Percentiles rank a stretch among this genome's conserved stretches.
Evolutionary conservation across 306 rosid genomes (phyloP).

Genomic region (Argentina anserina): DNA sequence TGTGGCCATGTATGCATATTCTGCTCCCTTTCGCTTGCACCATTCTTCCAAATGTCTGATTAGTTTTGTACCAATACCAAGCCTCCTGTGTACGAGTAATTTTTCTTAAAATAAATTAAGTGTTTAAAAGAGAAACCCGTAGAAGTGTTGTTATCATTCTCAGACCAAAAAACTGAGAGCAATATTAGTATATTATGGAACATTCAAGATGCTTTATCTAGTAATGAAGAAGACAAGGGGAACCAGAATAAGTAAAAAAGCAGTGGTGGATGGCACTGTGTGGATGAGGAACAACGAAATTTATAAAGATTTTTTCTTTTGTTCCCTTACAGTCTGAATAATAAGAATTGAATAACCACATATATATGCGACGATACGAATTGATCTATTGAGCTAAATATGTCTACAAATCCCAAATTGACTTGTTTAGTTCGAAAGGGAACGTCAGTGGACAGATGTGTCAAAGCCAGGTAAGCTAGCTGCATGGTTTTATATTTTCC

Average conservation of each 20-base stretch:
- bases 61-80: constrained; percentile 76
- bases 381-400: constrained; percentile 21
- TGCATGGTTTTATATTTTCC: constrained; percentile 40
- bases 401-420: neutral
- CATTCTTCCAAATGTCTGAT: constrained; percentile 65
- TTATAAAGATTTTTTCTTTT: too few relatives aligned
- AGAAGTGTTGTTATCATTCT: too few relatives aligned
- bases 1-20: constrained; percentile 81
- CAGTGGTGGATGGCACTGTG: neutral
- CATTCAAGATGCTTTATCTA: neutral
- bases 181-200: neutral
- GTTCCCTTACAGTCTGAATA: too few relatives aligned
- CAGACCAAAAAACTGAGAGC: neutral
- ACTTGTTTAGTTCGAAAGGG: neutral
- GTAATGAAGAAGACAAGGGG: neutral
- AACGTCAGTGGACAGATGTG: constrained; percentile 27
- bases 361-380: neutral
- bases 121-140: too few relatives aligned
- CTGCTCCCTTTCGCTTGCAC: constrained; percentile 76
- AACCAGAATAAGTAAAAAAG: neutral
- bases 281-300: neutral
- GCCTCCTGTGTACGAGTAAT: constrained; percentile 44
- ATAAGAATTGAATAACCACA: neutral
- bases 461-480: constrained; percentile 52
- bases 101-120: too few relatives aligned